Evolutionary conservation across 345 rosid species (phyloP).

Genomic region (Eucalyptus urophylla): DNA sequence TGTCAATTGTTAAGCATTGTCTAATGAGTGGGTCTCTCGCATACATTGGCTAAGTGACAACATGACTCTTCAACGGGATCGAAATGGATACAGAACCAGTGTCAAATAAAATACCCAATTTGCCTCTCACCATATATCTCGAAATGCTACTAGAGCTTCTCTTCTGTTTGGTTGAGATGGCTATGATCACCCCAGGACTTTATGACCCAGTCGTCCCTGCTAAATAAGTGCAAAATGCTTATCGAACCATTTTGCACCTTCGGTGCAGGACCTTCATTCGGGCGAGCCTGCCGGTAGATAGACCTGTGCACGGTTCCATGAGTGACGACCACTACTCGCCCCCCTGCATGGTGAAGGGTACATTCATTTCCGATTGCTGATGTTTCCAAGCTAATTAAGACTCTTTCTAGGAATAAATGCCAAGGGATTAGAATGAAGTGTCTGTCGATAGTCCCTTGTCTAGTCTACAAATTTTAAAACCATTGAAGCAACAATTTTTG

Average conservation of each 20-base stretch:
- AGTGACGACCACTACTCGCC: conserved; percentile 47
- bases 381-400: not conserved
- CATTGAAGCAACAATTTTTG: not conserved
- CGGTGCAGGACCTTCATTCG: conserved; percentile 15
- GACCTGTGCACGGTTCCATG: conserved; percentile 72
- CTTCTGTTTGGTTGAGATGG: not conserved
- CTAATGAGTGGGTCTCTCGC: not conserved
- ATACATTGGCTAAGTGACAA: not conserved
- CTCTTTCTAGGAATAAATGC: not conserved
- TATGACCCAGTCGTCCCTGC: not conserved
- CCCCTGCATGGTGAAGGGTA: conserved; percentile 19
- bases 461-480: not conserved
- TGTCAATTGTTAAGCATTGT: not conserved
- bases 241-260: conserved; percentile 49
- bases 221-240: not conserved
- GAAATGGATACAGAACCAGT: not conserved
- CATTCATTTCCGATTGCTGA: not conserved
- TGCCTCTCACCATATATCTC: not conserved
- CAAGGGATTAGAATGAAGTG: not conserved
- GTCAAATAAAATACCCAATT: not conserved
- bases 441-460: not conserved
- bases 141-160: not conserved
- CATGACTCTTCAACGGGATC: not conserved
- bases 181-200: not conserved
- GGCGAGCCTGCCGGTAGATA: conserved; percentile 49